phyloP scores from a whole-genome alignment of 164 flowering plant genomes.

The Stephania cephalantha region DNA sequence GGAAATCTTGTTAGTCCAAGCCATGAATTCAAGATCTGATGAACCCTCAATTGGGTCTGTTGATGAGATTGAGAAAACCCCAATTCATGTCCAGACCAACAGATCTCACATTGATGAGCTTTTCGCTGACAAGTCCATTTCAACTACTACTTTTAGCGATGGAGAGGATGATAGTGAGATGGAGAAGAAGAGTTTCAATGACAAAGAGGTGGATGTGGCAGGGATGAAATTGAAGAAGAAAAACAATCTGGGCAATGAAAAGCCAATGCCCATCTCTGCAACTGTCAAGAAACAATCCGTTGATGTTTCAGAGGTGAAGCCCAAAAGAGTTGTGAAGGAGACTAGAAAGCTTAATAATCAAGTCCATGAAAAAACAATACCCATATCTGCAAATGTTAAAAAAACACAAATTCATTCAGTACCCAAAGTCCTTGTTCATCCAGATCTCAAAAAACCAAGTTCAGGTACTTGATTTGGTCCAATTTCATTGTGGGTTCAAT shows the following conservation, averaged over 20 bases:
- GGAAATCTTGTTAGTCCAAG: conserved; percentile 16
- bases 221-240: conserved; percentile 29
- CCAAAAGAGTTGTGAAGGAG: conserved; percentile 7
- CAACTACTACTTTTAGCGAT: conserved; percentile 17
- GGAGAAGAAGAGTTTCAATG: conserved; percentile 37
- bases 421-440: conserved; percentile 13
- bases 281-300: conserved; percentile 8
- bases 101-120: conserved; percentile 20
- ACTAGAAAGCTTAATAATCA: conserved; percentile 22
- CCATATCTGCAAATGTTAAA: conserved; percentile 13
- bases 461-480: conserved; percentile 23
- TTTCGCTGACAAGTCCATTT: conserved; percentile 11
- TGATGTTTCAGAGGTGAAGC: neutral
- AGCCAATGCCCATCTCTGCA: conserved; percentile 14
- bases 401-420: neutral
- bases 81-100: conserved; percentile 17
- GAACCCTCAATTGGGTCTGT: conserved; percentile 8
- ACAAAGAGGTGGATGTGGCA: conserved; percentile 35
- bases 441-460: conserved; percentile 17
- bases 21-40: conserved; percentile 22
- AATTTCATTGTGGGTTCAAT: neutral
- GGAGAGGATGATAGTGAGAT: conserved; percentile 20
- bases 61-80: conserved; percentile 24
- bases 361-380: conserved; percentile 19
- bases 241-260: conserved; percentile 22